Percentiles rank a stretch among this genome's conserved stretches.
These are phyloP conservation scores for Edaphochlamys debaryana DNA, from an alignment of 139 green algal species.

Conservation along the genomic window DNA sequence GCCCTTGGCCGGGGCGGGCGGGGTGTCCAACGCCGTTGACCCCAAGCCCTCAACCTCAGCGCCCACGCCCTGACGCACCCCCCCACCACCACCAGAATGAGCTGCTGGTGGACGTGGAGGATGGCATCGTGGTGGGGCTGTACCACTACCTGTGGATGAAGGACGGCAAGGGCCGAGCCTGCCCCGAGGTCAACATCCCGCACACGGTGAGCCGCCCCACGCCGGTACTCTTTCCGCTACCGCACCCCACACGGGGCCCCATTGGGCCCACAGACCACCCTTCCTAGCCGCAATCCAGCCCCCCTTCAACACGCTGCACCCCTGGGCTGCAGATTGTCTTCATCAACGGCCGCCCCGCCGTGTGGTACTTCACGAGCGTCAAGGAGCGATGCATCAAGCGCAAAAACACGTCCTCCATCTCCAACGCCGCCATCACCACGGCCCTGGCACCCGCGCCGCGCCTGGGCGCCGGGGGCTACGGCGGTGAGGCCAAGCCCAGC, in stretches of 20 bases:
- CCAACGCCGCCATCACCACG: slow-evolving; percentile 8
- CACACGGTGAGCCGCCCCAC: slow-evolving; percentile 49
- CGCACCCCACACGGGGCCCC: not conserved
- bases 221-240: not conserved
- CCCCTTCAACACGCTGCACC: not conserved
- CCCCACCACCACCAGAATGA: no score
- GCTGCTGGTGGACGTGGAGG: slow-evolving; percentile 36
- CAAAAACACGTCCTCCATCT: slow-evolving; percentile 28
- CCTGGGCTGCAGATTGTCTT: slow-evolving; percentile 52
- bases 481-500: not conserved
- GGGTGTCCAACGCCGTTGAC: no score
- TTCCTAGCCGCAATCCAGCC: no score
- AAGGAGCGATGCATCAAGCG: slow-evolving; percentile 47
- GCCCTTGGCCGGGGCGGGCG: no score
- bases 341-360: slow-evolving; percentile 23
- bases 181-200: slow-evolving; percentile 49
- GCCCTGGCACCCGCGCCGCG: not conserved
- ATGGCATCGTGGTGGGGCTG: slow-evolving; percentile 46
- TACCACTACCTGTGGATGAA: slow-evolving; percentile 57
- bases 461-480: not conserved
- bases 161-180: slow-evolving; percentile 39
- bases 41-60: no score
- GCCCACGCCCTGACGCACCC: no score
- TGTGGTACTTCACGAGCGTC: slow-evolving; percentile 55
- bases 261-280: no score